phyloP scores from a whole-genome alignment of 2,329 filamentous ascomycete species.

The Pyrenophora tritici-repentis region DNA sequence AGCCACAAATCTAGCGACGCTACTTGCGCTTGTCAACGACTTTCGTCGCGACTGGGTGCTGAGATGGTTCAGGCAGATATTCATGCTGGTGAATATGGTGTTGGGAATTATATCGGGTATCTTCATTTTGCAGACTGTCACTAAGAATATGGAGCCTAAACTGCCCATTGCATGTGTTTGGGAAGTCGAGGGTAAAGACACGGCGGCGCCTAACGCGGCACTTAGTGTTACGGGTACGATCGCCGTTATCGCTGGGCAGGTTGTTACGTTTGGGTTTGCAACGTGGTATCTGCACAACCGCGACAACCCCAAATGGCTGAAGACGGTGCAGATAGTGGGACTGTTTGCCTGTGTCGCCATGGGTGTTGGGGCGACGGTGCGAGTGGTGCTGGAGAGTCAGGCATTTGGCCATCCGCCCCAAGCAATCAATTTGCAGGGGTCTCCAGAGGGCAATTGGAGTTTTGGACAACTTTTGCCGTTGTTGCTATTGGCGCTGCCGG shows the following conservation, averaged over 20 bases:
- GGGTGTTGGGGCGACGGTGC: constrained; percentile 62
- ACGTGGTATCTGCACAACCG: constrained; percentile 69
- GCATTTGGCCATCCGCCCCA: constrained; percentile 61
- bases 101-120: constrained; percentile 62
- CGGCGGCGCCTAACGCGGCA: constrained; percentile 47
- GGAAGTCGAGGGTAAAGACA: constrained; percentile 50
- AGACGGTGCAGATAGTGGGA: constrained; percentile 58
- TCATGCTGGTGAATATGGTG: constrained; percentile 69
- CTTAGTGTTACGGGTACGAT: constrained; percentile 65
- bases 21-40: constrained; percentile 68
- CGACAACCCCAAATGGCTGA: constrained; percentile 58
- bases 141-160: constrained; percentile 57
- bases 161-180: constrained; percentile 68
- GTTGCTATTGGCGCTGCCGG: constrained; percentile 63
- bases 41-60: constrained; percentile 70
- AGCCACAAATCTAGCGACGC: constrained; percentile 67
- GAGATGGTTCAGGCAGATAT: constrained; percentile 66
- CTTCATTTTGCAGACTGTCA: constrained; percentile 62
- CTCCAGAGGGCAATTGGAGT: constrained; percentile 63
- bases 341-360: constrained; percentile 58
- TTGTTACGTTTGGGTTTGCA: constrained; percentile 62
- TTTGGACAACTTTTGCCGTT: constrained; percentile 67
- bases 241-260: constrained; percentile 64
- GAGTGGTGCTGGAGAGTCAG: constrained; percentile 63
- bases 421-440: constrained; percentile 55